These are phyloP conservation scores for Dipodascus geniculatus DNA, from an alignment of 805 yeast genomes.

Conservation along the genomic window DNA sequence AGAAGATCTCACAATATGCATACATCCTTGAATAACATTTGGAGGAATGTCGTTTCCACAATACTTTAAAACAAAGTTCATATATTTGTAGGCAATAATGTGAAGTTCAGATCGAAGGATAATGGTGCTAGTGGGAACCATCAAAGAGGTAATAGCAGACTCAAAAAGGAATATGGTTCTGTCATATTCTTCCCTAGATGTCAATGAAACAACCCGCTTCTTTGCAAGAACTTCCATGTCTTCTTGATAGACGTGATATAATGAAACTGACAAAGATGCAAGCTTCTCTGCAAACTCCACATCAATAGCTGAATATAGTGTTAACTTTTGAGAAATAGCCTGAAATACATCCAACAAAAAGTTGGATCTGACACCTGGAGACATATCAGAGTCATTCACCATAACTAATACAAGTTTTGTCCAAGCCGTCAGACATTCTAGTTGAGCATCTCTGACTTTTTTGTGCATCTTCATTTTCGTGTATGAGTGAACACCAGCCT, in stretches of 20 bases:
- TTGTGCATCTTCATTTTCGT: constrained; percentile 29
- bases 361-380: constrained; percentile 35
- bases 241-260: constrained; percentile 51
- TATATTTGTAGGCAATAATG: constrained; percentile 53
- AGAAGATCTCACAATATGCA: constrained; percentile 41
- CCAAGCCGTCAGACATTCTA: constrained; percentile 70
- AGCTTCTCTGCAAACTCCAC: constrained; percentile 61
- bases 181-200: constrained; percentile 23
- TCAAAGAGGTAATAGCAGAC: constrained; percentile 62
- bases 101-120: constrained; percentile 69
- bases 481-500: constrained; percentile 34
- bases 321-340: constrained; percentile 60
- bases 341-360: constrained; percentile 73
- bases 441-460: constrained; percentile 32
- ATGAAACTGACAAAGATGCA: constrained; percentile 60
- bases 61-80: constrained; percentile 29
- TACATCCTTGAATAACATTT: constrained; percentile 31
- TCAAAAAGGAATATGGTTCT: constrained; percentile 60
- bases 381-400: constrained; percentile 48
- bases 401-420: constrained; percentile 64
- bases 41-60: constrained; percentile 4
- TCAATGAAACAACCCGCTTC: not conserved
- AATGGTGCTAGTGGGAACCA: constrained; percentile 56
- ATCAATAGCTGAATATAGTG: constrained; percentile 59
- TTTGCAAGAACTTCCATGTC: constrained; percentile 16